Conservation (phyloP, 192 early-diverging fungal species). For the Tieghemiomyces parasiticus region DNA sequence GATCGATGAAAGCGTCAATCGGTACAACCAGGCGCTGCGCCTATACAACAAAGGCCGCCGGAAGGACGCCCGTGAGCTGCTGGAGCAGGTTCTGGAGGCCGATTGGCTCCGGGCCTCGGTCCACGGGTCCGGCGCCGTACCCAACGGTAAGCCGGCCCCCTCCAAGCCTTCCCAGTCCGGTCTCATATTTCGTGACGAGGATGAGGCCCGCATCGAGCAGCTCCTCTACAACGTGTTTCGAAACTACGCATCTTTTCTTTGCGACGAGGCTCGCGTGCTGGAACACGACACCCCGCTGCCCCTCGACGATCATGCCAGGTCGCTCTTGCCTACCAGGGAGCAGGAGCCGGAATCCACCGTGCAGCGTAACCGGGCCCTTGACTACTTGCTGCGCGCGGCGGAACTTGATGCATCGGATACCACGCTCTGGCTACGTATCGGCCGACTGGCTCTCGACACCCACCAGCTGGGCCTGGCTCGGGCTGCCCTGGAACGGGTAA, state of each 20-base stretch:
- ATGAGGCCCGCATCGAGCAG: not conserved
- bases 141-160: too few relatives aligned
- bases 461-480: constrained; percentile 4
- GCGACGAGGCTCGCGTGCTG: not conserved
- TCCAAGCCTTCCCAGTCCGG: not conserved
- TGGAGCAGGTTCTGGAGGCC: not conserved
- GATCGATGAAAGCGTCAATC: constrained; percentile 2
- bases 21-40: constrained; percentile 10
- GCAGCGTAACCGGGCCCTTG: not conserved
- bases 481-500: constrained; percentile 1
- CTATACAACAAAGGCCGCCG: not conserved
- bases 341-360: not conserved
- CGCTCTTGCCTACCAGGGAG: too few relatives aligned
- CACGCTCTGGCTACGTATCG: not conserved
- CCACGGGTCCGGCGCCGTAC: not conserved
- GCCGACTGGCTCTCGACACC: not conserved
- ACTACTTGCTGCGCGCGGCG: not conserved
- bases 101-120: too few relatives aligned
- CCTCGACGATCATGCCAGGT: not conserved
- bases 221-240: not conserved
- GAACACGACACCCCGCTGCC: not conserved
- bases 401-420: not conserved
- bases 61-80: not conserved
- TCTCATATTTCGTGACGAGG: not conserved
- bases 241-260: constrained; percentile 2